Evolutionary conservation across 176 grass and related monocot species (phyloP), one percentile per base, ranked within the genome.

Genomic region (Zizania latifolia): DNA sequence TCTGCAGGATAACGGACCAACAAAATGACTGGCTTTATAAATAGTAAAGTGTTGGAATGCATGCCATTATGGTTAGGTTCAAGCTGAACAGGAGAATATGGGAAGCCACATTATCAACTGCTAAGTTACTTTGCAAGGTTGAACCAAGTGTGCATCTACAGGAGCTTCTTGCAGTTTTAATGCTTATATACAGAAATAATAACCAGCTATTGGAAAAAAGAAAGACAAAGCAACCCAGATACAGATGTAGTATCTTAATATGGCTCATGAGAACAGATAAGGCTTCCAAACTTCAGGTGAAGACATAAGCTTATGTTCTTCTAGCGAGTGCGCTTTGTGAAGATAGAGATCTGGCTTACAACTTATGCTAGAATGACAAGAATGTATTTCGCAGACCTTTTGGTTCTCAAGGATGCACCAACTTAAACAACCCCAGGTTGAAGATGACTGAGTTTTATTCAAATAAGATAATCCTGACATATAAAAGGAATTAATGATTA

Each of bases 141-240:
- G 81, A 89, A 81, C 83, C 6, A 84, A 86, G 66, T 81, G 73
- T 38, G 63, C 81, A 39, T 63, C 58, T 40, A 32, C 78, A 8
- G 66, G 45, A 33, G 79, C 76, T 6, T 82, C 84, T 30, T 62
- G 67, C n/a, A 75, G 81, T 81, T 68, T 87, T 36, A 87, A 87
- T 83, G 66, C 75, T 4, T 85, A 87, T 85, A 78, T 75, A 3
- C 60, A 87, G 74, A 89, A 85, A 82, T 80, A 87, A 77, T 66
- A 84, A 41, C 75, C 75, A 10, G 85, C 76, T 58, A 76, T 34
- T 75, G 68, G 81, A 64, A 84, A 38, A 71, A 80, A 58, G 82
- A 46, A 76, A 77, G 21, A 79, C 70, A 53, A 83, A 90, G 32
- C 81, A 87, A 82, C 71, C 83, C 1, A 92, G 65, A 79, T 89